Evolutionary conservation across 2,329 filamentous ascomycete genomes (phyloP).

Genomic region (Byssochlamys sp.): DNA sequence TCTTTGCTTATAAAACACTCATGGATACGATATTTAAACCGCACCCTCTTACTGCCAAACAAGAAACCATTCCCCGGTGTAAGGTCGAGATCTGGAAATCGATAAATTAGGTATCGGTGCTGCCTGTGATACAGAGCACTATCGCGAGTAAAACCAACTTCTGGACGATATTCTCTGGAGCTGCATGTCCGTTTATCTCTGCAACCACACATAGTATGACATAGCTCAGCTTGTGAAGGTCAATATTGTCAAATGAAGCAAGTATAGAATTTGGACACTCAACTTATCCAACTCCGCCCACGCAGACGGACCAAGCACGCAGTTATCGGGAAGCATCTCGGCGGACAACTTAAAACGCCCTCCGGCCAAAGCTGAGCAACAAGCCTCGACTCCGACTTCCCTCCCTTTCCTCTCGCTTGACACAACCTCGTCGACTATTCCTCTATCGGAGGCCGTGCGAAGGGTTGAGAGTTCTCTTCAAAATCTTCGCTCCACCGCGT

Average conservation of each 20-base stretch:
- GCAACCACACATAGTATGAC: no score
- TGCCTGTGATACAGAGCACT: no score
- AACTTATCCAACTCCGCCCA: neutral
- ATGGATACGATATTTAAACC: neutral
- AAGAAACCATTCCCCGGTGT: no score
- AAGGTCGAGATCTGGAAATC: no score
- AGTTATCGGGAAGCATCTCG: neutral
- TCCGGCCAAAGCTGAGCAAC: neutral
- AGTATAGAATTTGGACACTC: no score
- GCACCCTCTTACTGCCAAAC: no score
- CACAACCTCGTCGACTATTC: neutral
- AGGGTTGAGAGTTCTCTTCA: neutral
- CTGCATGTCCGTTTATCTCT: no score
- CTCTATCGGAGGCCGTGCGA: neutral
- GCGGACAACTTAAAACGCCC: neutral
- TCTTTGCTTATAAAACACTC: neutral
- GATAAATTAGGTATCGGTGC: no score
- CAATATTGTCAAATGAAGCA: no score
- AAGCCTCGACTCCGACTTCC: neutral
- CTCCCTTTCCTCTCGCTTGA: neutral
- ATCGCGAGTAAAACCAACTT: no score
- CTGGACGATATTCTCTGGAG: no score
- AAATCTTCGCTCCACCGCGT: neutral
- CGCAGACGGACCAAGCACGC: neutral
- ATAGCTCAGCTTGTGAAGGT: no score